phyloP scores from a whole-genome alignment of 176 grass and related monocot genomes.

The Melocanna baccifera region DNA sequence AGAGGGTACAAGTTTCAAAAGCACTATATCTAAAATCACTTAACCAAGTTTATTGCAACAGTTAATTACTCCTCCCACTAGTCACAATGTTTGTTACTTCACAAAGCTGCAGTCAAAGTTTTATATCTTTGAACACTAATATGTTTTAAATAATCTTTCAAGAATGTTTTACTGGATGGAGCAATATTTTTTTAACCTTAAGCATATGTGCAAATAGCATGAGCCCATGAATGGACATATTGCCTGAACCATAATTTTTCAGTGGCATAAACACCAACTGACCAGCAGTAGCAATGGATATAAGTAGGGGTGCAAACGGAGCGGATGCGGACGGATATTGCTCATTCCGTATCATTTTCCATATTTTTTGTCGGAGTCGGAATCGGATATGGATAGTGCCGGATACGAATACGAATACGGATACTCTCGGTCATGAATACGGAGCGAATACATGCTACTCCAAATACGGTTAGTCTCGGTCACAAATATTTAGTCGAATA shows the following conservation, averaged over 20 bases:
- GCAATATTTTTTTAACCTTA: background rate
- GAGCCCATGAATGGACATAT: background rate
- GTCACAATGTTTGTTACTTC: background rate
- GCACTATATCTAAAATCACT: background rate
- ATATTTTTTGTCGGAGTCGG: no score
- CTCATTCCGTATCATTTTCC: no score
- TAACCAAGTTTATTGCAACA: background rate
- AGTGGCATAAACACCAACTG: background rate
- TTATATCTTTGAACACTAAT: background rate
- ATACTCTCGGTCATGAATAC: no score
- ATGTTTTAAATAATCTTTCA: background rate
- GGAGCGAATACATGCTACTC: no score
- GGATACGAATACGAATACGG: no score
- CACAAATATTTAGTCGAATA: no score
- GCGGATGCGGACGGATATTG: no score
- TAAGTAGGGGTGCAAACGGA: no score
- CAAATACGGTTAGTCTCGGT: no score
- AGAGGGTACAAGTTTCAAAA: background rate
- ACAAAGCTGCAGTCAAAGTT: background rate
- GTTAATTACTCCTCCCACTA: background rate
- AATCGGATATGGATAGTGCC: no score
- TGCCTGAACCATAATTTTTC: slow-evolving; percentile 6
- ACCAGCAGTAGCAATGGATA: no score
- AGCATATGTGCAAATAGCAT: background rate
- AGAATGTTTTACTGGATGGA: background rate